Evolutionary conservation across 106 monocot genomes (phyloP).

Genomic region (Dactylorhiza incarnata): DNA sequence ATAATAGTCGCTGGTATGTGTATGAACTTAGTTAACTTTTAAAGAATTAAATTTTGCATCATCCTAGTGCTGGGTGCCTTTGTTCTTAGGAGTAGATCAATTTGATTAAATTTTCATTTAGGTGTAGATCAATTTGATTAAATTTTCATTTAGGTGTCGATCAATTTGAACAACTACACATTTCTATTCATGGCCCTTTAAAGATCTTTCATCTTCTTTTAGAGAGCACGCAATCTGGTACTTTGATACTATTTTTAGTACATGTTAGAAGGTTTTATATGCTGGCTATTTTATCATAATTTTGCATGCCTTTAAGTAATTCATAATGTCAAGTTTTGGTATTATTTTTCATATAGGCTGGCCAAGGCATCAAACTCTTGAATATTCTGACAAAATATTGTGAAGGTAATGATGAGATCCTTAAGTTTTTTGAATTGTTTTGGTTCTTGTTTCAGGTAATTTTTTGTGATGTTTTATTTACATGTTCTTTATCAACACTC

Average conservation of each 20-base stretch:
- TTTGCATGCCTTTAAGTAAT: neutral
- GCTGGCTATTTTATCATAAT: neutral
- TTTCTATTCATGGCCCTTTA: neutral
- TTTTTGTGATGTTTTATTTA: neutral
- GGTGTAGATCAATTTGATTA: neutral
- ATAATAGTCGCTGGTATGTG: neutral
- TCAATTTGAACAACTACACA: neutral
- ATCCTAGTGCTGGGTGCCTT: neutral
- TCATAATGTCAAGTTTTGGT: neutral
- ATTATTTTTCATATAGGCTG: conserved; percentile 42
- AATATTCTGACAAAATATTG: conserved; percentile 89
- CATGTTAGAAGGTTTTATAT: neutral
- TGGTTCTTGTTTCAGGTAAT: neutral
- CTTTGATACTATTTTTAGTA: neutral
- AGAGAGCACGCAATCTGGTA: neutral
- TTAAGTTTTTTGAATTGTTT: neutral
- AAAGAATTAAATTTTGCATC: neutral
- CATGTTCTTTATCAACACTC: neutral
- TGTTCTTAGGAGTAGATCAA: neutral
- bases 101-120: no score
- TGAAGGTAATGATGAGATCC: conserved; percentile 47
- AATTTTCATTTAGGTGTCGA: neutral
- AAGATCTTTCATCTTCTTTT: neutral
- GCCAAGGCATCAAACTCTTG: conserved; percentile 71
- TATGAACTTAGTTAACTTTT: neutral